Evolutionary conservation across 495 filamentous ascomycete genomes (phyloP), one percentile per base, ranked within the genome.

Genomic region (Aspergillus leporis): DNA sequence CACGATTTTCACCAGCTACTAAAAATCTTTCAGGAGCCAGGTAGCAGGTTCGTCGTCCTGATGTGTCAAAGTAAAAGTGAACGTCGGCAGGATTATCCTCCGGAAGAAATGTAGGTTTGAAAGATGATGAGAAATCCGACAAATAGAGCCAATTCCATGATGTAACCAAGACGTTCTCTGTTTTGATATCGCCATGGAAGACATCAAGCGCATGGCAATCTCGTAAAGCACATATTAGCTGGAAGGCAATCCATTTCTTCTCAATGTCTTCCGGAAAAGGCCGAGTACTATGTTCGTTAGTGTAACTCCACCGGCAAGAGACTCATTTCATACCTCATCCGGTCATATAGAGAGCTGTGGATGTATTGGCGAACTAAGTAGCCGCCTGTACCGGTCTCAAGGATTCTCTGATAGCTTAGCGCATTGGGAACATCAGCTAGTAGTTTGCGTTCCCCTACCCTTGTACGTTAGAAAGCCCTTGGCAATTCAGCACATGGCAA

Each of bases 101-200:
- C 18, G 95, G 95, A 32, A 99, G 81, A 71, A 90, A 94, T 14
- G 92, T 92, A 36, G 91, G 93, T 66, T 99, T 99, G 78, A 96
- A 98, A 1, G 90, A 90, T 4, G 91, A 89, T 21, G 94, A 96
- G 71, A 97, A 99, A 70, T 99, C 95, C 3, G 93, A 85, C 12
- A 99, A 84, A 70, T 97, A 98, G 14, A 99, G 86, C 95, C 95
- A 99, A 74, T 98, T 97, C 95, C 95, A 99, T 25, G 95, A 97
- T 0, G 95, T 99, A 43, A 98, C 93, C 51, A 99, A 79, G 30
- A 91, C 84, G 65, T 98, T 99, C 73, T 98, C 93, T 0, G 94
- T 92, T 75, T 99, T 99, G 74, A 99, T 97, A 70, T 99, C 95
- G 36, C 95, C 95, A 70, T 99, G 95, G 71, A 90, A 97, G 52